A percentile compares a stretch with the other conserved stretches of the same genome.
Evolutionary conservation across 2,329 filamentous ascomycete species (phyloP).

Genomic region (Capronia americana): DNA sequence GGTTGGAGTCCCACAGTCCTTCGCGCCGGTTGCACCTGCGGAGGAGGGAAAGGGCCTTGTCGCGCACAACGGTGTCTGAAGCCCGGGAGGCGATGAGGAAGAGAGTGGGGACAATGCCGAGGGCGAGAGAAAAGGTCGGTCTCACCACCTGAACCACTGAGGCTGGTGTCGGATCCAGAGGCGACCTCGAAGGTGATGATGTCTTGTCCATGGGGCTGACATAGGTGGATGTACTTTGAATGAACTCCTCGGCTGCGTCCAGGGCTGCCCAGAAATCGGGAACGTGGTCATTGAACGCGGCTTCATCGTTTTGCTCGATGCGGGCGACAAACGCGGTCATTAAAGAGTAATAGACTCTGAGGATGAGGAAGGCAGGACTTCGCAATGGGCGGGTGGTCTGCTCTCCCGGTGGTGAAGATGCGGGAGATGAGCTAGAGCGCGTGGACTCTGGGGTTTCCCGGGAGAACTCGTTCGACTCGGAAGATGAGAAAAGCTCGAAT

Average conservation of each 20-base stretch:
- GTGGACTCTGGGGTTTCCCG: slow-evolving; percentile 17
- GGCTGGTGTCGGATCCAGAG: neutral
- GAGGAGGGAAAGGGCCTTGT: slow-evolving; percentile 67
- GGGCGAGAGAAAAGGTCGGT: slow-evolving; percentile 63
- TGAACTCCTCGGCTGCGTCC: slow-evolving; percentile 24
- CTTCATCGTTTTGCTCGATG: slow-evolving; percentile 22
- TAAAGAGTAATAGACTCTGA: slow-evolving; percentile 16
- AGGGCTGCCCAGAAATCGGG: slow-evolving; percentile 25
- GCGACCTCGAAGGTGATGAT: neutral
- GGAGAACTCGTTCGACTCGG: slow-evolving; percentile 15
- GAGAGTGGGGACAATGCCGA: slow-evolving; percentile 69
- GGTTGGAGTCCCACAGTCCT: slow-evolving; percentile 67
- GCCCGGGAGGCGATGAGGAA: slow-evolving; percentile 72
- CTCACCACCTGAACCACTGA: neutral
- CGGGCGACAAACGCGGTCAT: slow-evolving; percentile 20
- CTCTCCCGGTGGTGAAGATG: slow-evolving; percentile 8
- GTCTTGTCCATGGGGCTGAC: slow-evolving; percentile 2
- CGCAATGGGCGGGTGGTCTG: neutral
- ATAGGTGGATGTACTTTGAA: slow-evolving; percentile 19
- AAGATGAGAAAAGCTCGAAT: slow-evolving; percentile 7
- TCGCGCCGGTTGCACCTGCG: slow-evolving; percentile 67
- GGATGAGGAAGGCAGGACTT: slow-evolving; percentile 18
- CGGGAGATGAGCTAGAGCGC: neutral
- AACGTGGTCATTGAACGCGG: slow-evolving; percentile 14
- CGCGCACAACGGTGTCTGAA: slow-evolving; percentile 62